These are phyloP conservation scores for Galeopsis tetrahit DNA, from an alignment of 257 asterid genomes.

Conservation along the genomic window DNA sequence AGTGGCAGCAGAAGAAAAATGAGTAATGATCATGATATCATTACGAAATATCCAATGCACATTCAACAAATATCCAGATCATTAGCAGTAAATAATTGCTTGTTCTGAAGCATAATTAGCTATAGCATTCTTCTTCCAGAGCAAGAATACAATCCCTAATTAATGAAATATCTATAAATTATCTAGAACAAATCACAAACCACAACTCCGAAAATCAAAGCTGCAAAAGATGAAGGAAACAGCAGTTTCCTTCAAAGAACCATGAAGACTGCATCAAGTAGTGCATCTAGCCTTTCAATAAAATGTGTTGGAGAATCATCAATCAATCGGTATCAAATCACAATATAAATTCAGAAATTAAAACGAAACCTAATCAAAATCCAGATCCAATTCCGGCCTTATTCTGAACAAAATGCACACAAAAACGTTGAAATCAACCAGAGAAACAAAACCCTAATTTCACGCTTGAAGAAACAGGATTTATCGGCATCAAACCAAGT, in stretches of 20 bases:
- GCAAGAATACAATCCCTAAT: background rate
- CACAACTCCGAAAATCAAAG: background rate
- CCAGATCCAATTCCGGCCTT: constrained; percentile 2
- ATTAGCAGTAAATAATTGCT: background rate
- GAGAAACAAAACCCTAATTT: background rate
- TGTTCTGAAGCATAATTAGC: constrained; percentile 15
- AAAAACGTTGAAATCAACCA: background rate
- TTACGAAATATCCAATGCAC: background rate
- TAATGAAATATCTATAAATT: constrained; percentile 11
- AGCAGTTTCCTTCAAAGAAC: constrained; percentile 20
- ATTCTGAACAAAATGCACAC: constrained; percentile 20
- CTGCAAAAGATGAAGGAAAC: background rate
- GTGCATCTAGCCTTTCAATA: background rate
- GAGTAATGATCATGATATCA: background rate
- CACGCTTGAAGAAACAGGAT: background rate
- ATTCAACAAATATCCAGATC: constrained; percentile 13
- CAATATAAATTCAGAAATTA: background rate
- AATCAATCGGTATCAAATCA: background rate
- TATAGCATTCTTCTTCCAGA: background rate
- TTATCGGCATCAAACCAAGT: constrained; percentile 7
- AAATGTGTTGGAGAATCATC: background rate
- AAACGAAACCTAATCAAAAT: background rate
- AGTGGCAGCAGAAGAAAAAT: too few species aligned
- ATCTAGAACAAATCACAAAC: background rate
- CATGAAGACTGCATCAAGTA: background rate